Conservation (phyloP, 164 flowering plant genomes). For the Echeveria elegans region DNA sequence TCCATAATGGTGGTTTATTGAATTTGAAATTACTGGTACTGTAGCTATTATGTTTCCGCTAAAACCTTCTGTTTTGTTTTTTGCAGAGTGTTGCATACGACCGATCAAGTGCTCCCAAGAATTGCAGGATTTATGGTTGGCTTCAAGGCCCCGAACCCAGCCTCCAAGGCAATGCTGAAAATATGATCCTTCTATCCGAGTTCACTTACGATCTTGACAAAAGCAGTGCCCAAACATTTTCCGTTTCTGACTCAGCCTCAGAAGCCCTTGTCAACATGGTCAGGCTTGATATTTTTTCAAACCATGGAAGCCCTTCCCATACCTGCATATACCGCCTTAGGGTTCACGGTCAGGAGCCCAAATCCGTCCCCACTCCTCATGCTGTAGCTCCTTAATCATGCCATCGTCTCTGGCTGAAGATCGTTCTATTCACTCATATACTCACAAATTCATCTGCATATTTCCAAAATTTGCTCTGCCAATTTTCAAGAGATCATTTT, state of each 20-base stretch:
- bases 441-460: background rate
- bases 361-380: slow-evolving; percentile 31
- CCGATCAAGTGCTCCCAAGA: slow-evolving; percentile 85
- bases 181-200: slow-evolving; percentile 44
- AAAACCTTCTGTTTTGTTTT: background rate
- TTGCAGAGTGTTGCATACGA: slow-evolving; percentile 82
- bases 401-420: background rate
- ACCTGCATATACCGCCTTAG: slow-evolving; percentile 95
- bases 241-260: slow-evolving; percentile 34
- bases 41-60: background rate
- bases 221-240: slow-evolving; percentile 76
- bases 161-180: slow-evolving; percentile 16
- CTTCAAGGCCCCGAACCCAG: slow-evolving; percentile 21
- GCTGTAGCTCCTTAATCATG: slow-evolving; percentile 14
- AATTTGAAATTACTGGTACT: background rate
- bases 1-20: no score
- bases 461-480: background rate
- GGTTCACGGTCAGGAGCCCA: slow-evolving; percentile 77
- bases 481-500: background rate
- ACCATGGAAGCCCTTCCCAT: slow-evolving; percentile 61
- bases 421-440: background rate
- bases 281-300: slow-evolving; percentile 69
- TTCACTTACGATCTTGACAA: slow-evolving; percentile 86
- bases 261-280: slow-evolving; percentile 43
- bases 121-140: slow-evolving; percentile 72